Base-by-base conservation (phyloP, 2,329 filamentous ascomycete genomes). In the Calycina herbarum region DNA sequence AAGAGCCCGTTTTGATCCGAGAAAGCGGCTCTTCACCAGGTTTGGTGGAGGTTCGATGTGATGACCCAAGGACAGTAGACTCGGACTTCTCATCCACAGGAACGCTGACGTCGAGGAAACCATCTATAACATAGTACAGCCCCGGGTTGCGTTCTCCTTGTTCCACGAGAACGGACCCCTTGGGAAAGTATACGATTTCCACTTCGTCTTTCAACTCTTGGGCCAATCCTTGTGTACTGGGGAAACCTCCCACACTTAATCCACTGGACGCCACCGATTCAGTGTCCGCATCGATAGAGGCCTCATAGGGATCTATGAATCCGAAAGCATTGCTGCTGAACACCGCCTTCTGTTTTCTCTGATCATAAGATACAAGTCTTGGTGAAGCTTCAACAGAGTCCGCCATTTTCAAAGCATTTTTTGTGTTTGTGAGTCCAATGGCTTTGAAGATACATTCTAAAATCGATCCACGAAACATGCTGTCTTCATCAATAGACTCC, bases 91-190 rank as follows among this genome's bases (percentile, higher is more conserved):
- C 73, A 40, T 89, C 86, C 0, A 86, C 81, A 1, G 92, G 89
- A n/a, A 96, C 89, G 67, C 93, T 93, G 56, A 98, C 94, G 73
- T 99, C 95, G 42, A 99, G 81, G 73, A 99, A 99, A 0, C 95
- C 95, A 76, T 99, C 95, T 60, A 99, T 91, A 2, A 99, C 94
- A 78, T 99, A 99, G 79, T 99, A 99, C 0, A 99, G 78, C 0
- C 95, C 95, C 0, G 95, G 95, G 72, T 96, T 97, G n/a, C 95
- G 86, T 77, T 99, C 95, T 10, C 95, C 94, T 79, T 98, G 94
- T 74, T 99, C 95, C 0, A 99, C 94, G 17, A 99, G 83, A 0
- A 99, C 91, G 1, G 95, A 94, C 2, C 92, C 94, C 76, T 98
- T 92, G 0, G 94, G 94, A 70, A 99, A 99, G 79, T 92, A 98